Evolutionary conservation across 805 yeast species (phyloP), one percentile per base, ranked within the genome.

Genomic region (Candida ascalaphidarum): DNA sequence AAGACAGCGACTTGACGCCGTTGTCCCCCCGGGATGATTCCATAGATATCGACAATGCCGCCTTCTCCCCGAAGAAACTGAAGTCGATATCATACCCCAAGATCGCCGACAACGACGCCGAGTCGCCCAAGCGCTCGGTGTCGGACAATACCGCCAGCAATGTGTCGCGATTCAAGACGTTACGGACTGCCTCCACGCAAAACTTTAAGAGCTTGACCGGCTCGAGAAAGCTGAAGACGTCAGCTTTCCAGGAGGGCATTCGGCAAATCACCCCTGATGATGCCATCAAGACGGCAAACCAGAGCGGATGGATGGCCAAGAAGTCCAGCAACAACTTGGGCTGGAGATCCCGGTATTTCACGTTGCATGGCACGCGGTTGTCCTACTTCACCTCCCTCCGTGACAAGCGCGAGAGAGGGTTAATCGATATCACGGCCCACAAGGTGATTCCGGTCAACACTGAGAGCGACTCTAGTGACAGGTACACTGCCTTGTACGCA

Each of bases 241-340:
- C 83, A 0, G 92, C 92, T 0, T 81, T 81, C 48, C 75, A 73
- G 46, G 98, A 92, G 56, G 98, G 98, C 5, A 81, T 92, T 23
- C 68, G 85, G 41, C 65, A 58, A 12, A 67, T 83, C 11, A 67
- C 81, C 0, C 94, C 96, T 0, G 75, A 72, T 35, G 81, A 83
- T 25, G 80, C 97, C 0, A 72, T 81, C 26, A 74, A 74, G 40
- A 61, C 79, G 5, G 84, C 96, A 0, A 81, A 69, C 30, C 74
- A 65, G 43, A 76, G 84, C 27, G 99, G 99, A 2, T 92, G 96
- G 95, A 84, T 92, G 95, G 75, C 86, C 29, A 92, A 92, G 54
- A 77, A 82, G 39, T 57, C 66, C 1, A 95, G 95, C 14, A 82
- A 80, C 33, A 69, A 79, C 33, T 73, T 94, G 4, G 74, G 85